Base-by-base conservation (phyloP, 2,329 filamentous ascomycete genomes). In the Magnaporthiopsis incrustans region DNA sequence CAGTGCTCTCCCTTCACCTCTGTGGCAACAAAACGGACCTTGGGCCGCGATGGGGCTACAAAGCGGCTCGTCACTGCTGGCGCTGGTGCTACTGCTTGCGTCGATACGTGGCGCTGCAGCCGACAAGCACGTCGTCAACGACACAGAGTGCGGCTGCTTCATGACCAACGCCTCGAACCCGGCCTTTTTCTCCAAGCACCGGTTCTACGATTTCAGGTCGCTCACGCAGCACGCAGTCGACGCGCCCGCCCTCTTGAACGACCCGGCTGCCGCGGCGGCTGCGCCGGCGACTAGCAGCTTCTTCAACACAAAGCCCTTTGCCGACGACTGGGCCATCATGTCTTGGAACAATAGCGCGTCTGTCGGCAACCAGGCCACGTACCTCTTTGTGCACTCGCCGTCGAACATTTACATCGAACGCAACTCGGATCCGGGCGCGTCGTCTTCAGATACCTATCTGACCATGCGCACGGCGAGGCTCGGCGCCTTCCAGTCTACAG, bases 131-230 rank as follows among this genome's bases (percentile, higher is more conserved):
- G 12, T 58, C 30, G 61, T 63, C 30, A 58, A 14, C 32, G 75
- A 77, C 62, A 68, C 72, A 32, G 69, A 72, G 57, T 84, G 82
- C 70, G 73, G 74, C 64, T 83, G 82, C 69, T 84, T 77, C 67
- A 70, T 79, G 61, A 81, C 78, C 68, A 82, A 83, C 67, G 78
- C 75, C 59, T 77, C 75, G 15, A 74, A 73, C 58, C 70, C 75
- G 30, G 69, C 70, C 57, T 83, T 77, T 72, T 83, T 79, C 68
- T 71, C 74, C 25, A 71, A 74, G 25, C 82, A 81, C 69, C 68
- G 71, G 53, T 83, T 84, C 72, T 81, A 79, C 67, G 81, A 84
- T 70, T 84, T 82, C 67, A 74, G 81, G 59, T 72, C 71, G 56
- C 75, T 81, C 26, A 57, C 71, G 2, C 67, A 78, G 30, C 76